Conservation (phyloP, 2,329 filamentous ascomycete species). For the Penicillium brasilianum region DNA sequence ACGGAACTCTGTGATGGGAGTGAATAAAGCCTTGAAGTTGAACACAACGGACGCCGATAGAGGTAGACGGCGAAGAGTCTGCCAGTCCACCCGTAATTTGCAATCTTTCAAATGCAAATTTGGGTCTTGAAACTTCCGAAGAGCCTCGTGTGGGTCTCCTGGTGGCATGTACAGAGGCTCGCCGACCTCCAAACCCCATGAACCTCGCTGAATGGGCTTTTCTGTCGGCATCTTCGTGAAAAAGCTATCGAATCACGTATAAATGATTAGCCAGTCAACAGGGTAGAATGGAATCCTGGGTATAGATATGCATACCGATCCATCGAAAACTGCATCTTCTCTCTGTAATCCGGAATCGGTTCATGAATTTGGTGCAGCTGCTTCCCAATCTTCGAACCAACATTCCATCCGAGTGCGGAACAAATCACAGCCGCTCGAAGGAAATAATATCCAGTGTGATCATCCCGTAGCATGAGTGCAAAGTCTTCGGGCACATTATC, state of each 20-base stretch:
- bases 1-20: conserved; percentile 70
- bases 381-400: conserved; percentile 74
- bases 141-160: conserved; percentile 66
- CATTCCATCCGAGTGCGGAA: conserved; percentile 79
- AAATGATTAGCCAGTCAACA: not conserved
- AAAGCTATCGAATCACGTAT: conserved; percentile 58
- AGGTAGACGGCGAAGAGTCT: conserved; percentile 79
- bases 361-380: conserved; percentile 73
- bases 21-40: conserved; percentile 89
- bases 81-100: conserved; percentile 82
- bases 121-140: conserved; percentile 63
- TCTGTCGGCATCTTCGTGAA: conserved; percentile 78
- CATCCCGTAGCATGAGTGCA: conserved; percentile 73
- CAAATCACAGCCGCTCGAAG: conserved; percentile 79
- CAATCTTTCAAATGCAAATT: conserved; percentile 64
- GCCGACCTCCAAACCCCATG: conserved; percentile 81
- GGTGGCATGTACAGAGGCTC: conserved; percentile 76
- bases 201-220: conserved; percentile 79
- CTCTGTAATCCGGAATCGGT: conserved; percentile 79
- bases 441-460: conserved; percentile 71
- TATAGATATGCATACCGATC: conserved; percentile 64
- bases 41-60: conserved; percentile 77
- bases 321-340: conserved; percentile 88
- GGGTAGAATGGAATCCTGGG: not conserved
- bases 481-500: conserved; percentile 87